Evolutionary conservation across 2,329 filamentous ascomycete species (phyloP), one percentile per base, ranked within the genome.

Genomic region (Microcyclosporella mali): DNA sequence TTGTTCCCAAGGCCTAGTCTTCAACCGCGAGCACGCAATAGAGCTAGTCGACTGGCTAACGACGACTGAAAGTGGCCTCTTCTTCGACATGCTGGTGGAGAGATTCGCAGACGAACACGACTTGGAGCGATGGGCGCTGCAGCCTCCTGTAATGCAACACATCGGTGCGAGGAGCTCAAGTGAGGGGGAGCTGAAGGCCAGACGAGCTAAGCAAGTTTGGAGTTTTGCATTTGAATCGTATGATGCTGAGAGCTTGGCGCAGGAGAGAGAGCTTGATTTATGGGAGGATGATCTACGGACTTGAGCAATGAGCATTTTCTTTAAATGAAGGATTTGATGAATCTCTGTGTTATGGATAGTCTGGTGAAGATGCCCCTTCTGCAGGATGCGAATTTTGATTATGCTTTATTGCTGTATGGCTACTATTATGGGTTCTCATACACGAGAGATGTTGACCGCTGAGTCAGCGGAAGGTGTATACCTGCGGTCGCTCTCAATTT

Each of bases 1-100:
- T 52, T 72, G 69, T 47, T 64, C 64, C 1, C 69, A 73, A 55
- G 69, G 57, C 2, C 60, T 70, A 4, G 62, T 71, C 27, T 72
- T 70, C 38, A 68, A 66, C 2, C 64, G 62, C n/a, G 41, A 41
- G 1, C 51, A 57, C 32, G 49, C 59, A 2, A 44, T 43, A 7
- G 50, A 57, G 9, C 45, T 64, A 1, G 21, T 66, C 14, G 41
- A 58, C 1, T 65, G 61, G 40, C 64, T 62, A 44, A 56, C 37
- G 15, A 14, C 31, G 10, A 27, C 38, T 1, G 28, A 28, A 12
- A 53, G 53, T 4, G 44, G 63, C 1, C 67, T 65, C 4, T 62
- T 66, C 31, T 58, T 66, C 2, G 69, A 71, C 36, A 60, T 63
- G 33, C 45, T 70, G 18, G 66, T 61, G 1, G 69, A 72, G 43